phyloP scores from a whole-genome alignment of 306 rosid species.

The Carpinus fangiana region DNA sequence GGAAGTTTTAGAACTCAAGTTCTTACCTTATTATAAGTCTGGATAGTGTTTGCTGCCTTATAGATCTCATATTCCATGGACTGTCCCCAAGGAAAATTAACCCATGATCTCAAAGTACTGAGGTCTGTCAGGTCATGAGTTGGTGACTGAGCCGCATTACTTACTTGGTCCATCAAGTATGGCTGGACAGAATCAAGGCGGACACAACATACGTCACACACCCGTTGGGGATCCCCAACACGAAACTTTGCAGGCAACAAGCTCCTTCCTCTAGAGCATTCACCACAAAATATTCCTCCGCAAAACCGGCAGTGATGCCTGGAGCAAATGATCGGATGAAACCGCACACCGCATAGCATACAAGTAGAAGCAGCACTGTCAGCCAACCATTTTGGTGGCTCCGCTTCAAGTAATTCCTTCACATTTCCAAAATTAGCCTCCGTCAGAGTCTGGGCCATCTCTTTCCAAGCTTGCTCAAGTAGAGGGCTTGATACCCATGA shows the following conservation, averaged over 20 bases:
- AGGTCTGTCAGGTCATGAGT: conserved; percentile 90
- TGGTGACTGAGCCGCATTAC: conserved; percentile 90
- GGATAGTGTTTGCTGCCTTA: conserved; percentile 78
- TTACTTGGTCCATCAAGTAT: conserved; percentile 85
- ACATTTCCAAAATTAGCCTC: conserved; percentile 68
- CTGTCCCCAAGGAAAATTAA: conserved; percentile 94
- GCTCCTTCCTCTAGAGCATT: conserved; percentile 85
- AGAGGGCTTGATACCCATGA: conserved; percentile 67
- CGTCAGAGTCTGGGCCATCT: conserved; percentile 86
- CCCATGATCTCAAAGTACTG: conserved; percentile 90
- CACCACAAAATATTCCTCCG: conserved; percentile 96
- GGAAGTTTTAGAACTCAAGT: neutral
- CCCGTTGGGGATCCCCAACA: conserved; percentile 81
- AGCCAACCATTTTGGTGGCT: conserved; percentile 94
- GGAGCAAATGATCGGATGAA: conserved; percentile 93
- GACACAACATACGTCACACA: conserved; percentile 91
- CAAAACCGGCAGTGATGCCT: conserved; percentile 98
- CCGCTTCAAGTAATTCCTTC: conserved; percentile 74
- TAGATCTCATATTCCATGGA: conserved; percentile 95
- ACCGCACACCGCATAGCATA: conserved; percentile 89
- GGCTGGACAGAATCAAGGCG: conserved; percentile 88
- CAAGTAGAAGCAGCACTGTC: conserved; percentile 89
- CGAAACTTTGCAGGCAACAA: conserved; percentile 78
- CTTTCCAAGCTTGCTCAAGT: conserved; percentile 91
- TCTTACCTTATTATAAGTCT: conserved; percentile 62